Base-by-base conservation (phyloP, 768 basidiomycete genomes). In the Lactifluus echinatus region DNA sequence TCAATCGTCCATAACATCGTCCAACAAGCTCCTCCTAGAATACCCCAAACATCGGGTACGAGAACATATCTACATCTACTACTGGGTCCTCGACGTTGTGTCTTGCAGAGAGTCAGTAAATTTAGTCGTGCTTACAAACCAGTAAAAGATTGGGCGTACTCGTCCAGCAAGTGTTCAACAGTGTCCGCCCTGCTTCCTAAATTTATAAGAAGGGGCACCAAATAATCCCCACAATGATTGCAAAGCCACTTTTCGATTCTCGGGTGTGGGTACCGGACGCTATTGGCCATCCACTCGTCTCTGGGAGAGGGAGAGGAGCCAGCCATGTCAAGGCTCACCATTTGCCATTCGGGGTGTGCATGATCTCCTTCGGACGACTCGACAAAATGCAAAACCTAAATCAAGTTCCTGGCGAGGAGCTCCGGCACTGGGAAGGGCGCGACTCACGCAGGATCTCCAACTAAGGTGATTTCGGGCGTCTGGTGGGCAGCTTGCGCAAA, bases 371-470 rank as follows among this genome's bases (percentile, higher is more conserved):
- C 23, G 10, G 36, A 42, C 14, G 6, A 33, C 0, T 33, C 29
- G 21, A 55, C 8, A 24, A 37, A 55, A 17, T 59, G 58, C 29
- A 19, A 21, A 31, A 59, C 42, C 58, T 59, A 40, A 8, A 37
- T 28, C 39, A 21, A 43, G 46, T 36, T 33, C n/a, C 40, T 36
- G 24, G 15, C 15, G 3, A 37, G 15, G 7, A 15, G 10, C 36
- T 29, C 11, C 24, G 3, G 24, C 31, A 21, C 24, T n/a, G 2
- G 26, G 15, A 39, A 33, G 4, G 29, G 23, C 8, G 10, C 14
- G 44, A 61, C 60, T 26, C 49, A 61, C 60, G 24, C 57, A 53
- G 17, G 19, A 43, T 31, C 34, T 40, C 60, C 60, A 61, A 29
- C 51, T 50, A 33, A 17, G 36, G 31, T 19, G 36, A 15, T 6